These are phyloP conservation scores for Umbellularia californica DNA, from an alignment of 164 flowering plant species.

Conservation along the genomic window DNA sequence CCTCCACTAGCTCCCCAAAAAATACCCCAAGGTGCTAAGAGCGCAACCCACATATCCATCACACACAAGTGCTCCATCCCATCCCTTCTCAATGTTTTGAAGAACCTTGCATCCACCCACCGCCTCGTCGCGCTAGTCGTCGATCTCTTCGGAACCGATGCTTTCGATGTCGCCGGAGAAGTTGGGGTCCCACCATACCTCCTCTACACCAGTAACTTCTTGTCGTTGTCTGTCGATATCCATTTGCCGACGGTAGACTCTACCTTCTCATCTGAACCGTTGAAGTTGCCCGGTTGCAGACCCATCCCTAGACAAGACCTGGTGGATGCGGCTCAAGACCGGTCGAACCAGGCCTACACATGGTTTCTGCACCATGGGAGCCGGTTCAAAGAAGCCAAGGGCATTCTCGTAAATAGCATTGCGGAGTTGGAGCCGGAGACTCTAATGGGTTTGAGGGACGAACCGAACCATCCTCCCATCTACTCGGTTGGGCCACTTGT, in stretches of 20 bases:
- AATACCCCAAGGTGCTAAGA: neutral
- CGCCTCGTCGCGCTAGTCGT: conserved; percentile 18
- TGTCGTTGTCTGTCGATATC: conserved; percentile 14
- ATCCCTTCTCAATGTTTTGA: conserved; percentile 16
- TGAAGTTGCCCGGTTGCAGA: conserved; percentile 15
- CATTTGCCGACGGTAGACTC: conserved; percentile 11
- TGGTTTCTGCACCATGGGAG: neutral
- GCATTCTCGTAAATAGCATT: conserved; percentile 30
- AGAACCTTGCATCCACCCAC: conserved; percentile 30
- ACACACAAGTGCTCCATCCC: conserved; percentile 15
- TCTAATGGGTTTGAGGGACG: neutral
- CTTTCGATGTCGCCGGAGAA: conserved; percentile 32
- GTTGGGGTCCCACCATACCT: conserved; percentile 29
- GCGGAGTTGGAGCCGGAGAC: conserved; percentile 11
- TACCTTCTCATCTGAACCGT: neutral
- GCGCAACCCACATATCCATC: conserved; percentile 4
- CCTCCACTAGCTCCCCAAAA: neutral
- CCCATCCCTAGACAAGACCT: conserved; percentile 14
- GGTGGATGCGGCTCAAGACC: neutral
- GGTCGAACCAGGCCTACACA: neutral
- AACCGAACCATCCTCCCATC: conserved; percentile 17
- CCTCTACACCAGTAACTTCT: conserved; percentile 24
- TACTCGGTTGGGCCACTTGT: conserved; percentile 34
- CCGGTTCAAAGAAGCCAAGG: conserved; percentile 20
- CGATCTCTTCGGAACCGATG: conserved; percentile 28